phyloP scores from a whole-genome alignment of 2,329 filamentous ascomycete genomes.

The Arachnomyces sp. region DNA sequence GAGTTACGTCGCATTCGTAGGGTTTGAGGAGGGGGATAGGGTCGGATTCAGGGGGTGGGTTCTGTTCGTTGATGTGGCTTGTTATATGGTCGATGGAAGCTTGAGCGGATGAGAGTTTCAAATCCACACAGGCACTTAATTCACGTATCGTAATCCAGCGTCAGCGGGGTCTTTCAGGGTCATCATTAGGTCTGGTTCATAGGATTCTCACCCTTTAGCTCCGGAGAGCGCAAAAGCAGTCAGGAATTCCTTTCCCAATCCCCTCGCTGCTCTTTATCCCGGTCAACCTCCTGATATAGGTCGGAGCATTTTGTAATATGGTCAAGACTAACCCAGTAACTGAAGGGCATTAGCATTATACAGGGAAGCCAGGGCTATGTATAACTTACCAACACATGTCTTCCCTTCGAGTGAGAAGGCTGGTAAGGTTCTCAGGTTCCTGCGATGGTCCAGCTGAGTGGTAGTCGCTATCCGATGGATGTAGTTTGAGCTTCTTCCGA shows the following conservation, averaged over 20 bases:
- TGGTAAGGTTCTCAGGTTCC: slow-evolving; percentile 9
- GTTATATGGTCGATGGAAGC: slow-evolving; percentile 23
- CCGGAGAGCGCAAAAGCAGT: slow-evolving; percentile 8
- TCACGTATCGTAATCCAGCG: too few relatives aligned
- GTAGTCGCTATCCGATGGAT: too few relatives aligned
- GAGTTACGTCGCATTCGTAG: slow-evolving; percentile 33
- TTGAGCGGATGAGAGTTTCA: slow-evolving; percentile 17
- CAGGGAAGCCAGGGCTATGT: too few relatives aligned
- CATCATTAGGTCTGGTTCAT: too few relatives aligned
- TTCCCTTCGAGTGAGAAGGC: slow-evolving; percentile 14
- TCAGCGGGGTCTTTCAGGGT: too few relatives aligned
- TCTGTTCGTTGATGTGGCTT: slow-evolving; percentile 18
- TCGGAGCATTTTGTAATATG: too few relatives aligned
- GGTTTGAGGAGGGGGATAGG: slow-evolving; percentile 24
- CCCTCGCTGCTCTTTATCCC: not conserved
- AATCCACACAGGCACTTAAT: slow-evolving; percentile 21
- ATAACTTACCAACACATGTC: slow-evolving; percentile 13
- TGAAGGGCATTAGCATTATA: too few relatives aligned
- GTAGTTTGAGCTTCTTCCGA: too few relatives aligned
- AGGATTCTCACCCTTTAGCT: slow-evolving; percentile 1
- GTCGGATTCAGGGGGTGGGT: slow-evolving; percentile 6
- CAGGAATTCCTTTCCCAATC: slow-evolving; percentile 7
- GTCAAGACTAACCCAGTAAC: too few relatives aligned
- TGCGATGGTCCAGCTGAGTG: too few relatives aligned
- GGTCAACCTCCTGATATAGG: too few relatives aligned